These are phyloP conservation scores for Aspergillus transmontanensis DNA, from an alignment of 2,329 filamentous ascomycete species.

Conservation along the genomic window DNA sequence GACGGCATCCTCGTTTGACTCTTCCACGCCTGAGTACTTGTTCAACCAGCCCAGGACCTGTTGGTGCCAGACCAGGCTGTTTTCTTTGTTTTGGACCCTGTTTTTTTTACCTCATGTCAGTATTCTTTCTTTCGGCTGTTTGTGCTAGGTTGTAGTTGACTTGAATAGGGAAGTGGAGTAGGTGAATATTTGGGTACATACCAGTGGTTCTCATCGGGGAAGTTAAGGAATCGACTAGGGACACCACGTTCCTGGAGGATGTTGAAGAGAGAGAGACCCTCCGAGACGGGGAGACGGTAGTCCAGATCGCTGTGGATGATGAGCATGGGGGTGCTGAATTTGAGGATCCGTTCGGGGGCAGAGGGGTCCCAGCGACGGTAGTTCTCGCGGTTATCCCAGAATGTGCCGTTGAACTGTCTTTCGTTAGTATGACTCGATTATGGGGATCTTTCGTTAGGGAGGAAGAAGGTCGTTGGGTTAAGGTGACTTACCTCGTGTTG, in stretches of 20 bases:
- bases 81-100: constrained; percentile 82
- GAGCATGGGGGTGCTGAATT: constrained; percentile 81
- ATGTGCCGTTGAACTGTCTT: constrained; percentile 48
- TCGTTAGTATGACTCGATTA: background rate
- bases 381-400: constrained; percentile 58
- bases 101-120: background rate
- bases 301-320: constrained; percentile 85
- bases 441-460: background rate
- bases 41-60: constrained; percentile 77
- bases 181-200: constrained; percentile 17
- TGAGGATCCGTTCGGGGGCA: constrained; percentile 56
- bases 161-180: background rate
- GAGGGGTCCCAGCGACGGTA: constrained; percentile 72
- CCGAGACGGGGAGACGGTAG: constrained; percentile 79
- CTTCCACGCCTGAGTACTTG: constrained; percentile 46
- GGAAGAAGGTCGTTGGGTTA: background rate
- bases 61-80: constrained; percentile 84
- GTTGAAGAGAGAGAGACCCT: constrained; percentile 80
- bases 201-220: constrained; percentile 73
- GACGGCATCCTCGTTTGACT: constrained; percentile 32
- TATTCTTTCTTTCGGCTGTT: too few relatives aligned
- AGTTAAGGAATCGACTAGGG: constrained; percentile 74
- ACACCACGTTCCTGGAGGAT: constrained; percentile 73
- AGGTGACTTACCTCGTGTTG: constrained; percentile 44
- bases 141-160: background rate